Conservation (phyloP, 805 yeast species). For the Sungouiella blattae region DNA sequence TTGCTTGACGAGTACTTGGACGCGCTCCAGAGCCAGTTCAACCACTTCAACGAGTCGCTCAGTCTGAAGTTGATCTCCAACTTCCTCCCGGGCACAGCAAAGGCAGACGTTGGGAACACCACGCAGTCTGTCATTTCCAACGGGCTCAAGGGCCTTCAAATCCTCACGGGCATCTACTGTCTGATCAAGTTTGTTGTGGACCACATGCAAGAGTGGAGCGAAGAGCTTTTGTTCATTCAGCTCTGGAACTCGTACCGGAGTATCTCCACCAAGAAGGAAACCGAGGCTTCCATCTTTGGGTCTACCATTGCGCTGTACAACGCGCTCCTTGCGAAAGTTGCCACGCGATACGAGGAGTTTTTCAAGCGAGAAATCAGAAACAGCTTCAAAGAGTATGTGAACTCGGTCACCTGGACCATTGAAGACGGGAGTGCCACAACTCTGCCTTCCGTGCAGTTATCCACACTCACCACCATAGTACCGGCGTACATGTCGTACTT, state of each 20-base stretch:
- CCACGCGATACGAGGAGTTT: constrained; percentile 25
- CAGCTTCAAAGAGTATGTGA: constrained; percentile 34
- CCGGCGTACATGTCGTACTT: constrained; percentile 26
- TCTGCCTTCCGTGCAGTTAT: constrained; percentile 21
- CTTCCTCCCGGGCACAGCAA: constrained; percentile 29
- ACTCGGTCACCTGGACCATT: constrained; percentile 32
- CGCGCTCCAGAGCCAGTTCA: constrained; percentile 28
- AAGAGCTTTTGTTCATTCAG: constrained; percentile 36
- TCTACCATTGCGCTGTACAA: constrained; percentile 21
- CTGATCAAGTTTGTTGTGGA: constrained; percentile 27
- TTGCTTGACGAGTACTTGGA: constrained; percentile 51
- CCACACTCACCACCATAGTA: constrained; percentile 19
- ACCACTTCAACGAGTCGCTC: constrained; percentile 39
- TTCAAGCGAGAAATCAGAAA: constrained; percentile 31
- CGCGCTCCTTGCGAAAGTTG: constrained; percentile 15
- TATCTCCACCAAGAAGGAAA: constrained; percentile 11
- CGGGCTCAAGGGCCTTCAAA: constrained; percentile 25
- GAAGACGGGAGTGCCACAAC: constrained; percentile 4
- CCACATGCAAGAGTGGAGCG: constrained; percentile 36
- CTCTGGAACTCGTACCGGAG: constrained; percentile 34
- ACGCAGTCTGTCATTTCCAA: constrained; percentile 97
- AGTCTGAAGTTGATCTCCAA: constrained; percentile 29
- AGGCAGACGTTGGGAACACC: constrained; percentile 36
- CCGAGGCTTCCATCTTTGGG: constrained; percentile 30
- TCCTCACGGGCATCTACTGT: constrained; percentile 32